phyloP scores from a whole-genome alignment of 306 rosid genomes.

The Malus fusca region DNA sequence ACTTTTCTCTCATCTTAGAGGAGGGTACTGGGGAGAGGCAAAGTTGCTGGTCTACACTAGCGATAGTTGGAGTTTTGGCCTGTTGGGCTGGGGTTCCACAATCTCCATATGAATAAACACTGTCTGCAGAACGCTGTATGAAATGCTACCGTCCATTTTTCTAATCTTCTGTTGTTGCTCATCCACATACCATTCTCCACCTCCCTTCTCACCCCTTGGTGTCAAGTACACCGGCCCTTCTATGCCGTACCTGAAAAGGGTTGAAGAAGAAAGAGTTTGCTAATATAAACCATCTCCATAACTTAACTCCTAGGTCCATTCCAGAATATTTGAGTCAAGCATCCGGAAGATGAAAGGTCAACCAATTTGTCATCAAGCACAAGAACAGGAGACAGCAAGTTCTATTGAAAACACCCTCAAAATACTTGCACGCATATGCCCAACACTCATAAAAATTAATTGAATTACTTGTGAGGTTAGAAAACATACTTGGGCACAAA shows the following conservation, averaged over 20 bases:
- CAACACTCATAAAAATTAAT: background rate
- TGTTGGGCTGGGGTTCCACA: slow-evolving; percentile 92
- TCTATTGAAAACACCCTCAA: background rate
- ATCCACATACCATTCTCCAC: slow-evolving; percentile 82
- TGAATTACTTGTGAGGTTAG: background rate
- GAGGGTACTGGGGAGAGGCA: background rate
- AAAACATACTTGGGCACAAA: slow-evolving; percentile 85
- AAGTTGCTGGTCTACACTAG: slow-evolving; percentile 30
- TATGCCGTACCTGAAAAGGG: slow-evolving; percentile 61
- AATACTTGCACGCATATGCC: background rate
- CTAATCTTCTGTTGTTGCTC: slow-evolving; percentile 83
- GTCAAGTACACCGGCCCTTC: slow-evolving; percentile 88
- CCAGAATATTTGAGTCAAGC: background rate
- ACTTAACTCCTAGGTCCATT: background rate
- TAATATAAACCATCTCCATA: background rate
- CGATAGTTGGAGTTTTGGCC: slow-evolving; percentile 81
- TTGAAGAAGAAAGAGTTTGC: background rate
- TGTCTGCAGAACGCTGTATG: slow-evolving; percentile 58
- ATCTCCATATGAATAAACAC: slow-evolving; percentile 84
- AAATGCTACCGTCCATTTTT: slow-evolving; percentile 75
- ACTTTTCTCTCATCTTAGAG: background rate
- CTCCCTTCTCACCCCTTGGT: slow-evolving; percentile 58
- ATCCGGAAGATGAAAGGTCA: too few relatives aligned
- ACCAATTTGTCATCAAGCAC: background rate
- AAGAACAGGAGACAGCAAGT: background rate